phyloP scores from a whole-genome alignment of 805 yeast genomes.

The Millerozyma miso region DNA sequence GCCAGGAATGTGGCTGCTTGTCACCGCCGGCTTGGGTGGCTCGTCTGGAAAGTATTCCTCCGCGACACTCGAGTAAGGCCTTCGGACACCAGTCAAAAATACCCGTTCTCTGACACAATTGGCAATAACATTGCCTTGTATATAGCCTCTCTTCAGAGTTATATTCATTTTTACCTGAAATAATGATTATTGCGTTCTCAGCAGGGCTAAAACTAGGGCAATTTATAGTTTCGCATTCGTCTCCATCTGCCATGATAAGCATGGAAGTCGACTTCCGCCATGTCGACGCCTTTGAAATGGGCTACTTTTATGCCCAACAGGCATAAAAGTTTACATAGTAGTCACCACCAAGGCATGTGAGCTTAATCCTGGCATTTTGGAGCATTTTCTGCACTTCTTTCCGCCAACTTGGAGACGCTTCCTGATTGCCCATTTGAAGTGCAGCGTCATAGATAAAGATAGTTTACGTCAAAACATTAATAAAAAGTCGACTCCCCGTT shows the following conservation, averaged over 20 bases:
- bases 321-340: too few relatives aligned
- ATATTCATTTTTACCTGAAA: background rate
- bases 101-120: background rate
- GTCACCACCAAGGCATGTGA: too few relatives aligned
- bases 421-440: too few relatives aligned
- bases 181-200: background rate
- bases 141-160: background rate
- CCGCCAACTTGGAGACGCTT: too few relatives aligned
- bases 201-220: background rate
- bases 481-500: too few relatives aligned
- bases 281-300: too few relatives aligned
- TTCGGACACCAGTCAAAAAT: too few relatives aligned
- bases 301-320: too few relatives aligned
- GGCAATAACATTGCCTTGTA: background rate
- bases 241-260: background rate
- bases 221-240: background rate
- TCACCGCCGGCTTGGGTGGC: conserved; percentile 28
- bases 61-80: background rate
- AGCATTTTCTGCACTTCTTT: too few relatives aligned
- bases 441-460: too few relatives aligned
- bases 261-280: background rate
- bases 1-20: conserved; percentile 35
- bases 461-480: too few relatives aligned
- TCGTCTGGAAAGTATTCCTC: conserved; percentile 31
- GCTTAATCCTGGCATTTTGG: too few relatives aligned